Base-by-base conservation (phyloP, 805 yeast species). In the Scheffersomyces lignosus region DNA sequence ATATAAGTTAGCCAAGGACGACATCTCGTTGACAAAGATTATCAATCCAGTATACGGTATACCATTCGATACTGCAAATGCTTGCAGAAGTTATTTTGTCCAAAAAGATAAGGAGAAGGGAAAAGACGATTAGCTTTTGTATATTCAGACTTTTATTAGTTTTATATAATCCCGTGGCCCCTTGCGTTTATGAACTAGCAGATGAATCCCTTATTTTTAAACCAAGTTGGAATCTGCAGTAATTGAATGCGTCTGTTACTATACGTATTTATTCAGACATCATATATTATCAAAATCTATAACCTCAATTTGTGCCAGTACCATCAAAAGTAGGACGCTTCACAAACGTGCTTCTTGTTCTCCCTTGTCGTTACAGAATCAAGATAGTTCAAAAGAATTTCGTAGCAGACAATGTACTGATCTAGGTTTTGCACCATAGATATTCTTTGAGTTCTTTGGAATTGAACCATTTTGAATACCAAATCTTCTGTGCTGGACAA, bases 351-450 rank as follows among this genome's bases (percentile, higher is more conserved):
- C n/a, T n/a, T n/a, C n/a, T n/a, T n/a, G n/a, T n/a, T n/a, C n/a
- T n/a, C n/a, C n/a, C n/a, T n/a, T n/a, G n/a, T n/a, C n/a, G n/a
- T n/a, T n/a, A n/a, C n/a, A n/a, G n/a, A n/a, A n/a, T n/a, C n/a
- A n/a, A n/a, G n/a, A 36, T 57, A 62, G 29, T 52, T 37, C 13
- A 62, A 37, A n/a, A 76, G 54, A 9, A 78, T 66, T 43, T 87
- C 93, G 58, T 87, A 87, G 56, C 91, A 82, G 43, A 81, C 71
- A 15, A 83, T 67, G 48, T 75, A 85, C 59, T 87, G 96, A 41
- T 83, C 79, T 41, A 86, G 70, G 51, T 80, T 83, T 55, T 87
- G 95, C 10, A 87, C 95, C 93, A 87, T 87, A 4, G 89, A 80
- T 17, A 87, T 70, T 46, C 96, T 63, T 58, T 86, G 93, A 43